These are phyloP conservation scores for Lenzites betulinus DNA, from an alignment of 768 basidiomycete species.

Conservation along the genomic window DNA sequence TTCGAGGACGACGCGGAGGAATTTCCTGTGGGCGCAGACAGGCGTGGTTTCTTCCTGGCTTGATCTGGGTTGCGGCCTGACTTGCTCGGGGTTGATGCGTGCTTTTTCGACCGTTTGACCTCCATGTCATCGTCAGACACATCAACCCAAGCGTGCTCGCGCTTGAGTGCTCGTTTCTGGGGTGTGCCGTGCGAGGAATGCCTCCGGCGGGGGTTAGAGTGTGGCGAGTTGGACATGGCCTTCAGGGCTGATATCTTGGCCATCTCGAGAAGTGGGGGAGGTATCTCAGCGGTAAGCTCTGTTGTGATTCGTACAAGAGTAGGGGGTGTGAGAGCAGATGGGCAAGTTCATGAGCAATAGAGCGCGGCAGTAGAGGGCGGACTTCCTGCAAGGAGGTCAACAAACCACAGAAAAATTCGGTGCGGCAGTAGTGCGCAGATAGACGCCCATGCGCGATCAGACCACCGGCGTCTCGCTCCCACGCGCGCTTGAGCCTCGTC, in stretches of 20 bases:
- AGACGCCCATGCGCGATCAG: background rate
- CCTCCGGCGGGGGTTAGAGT: slow-evolving; percentile 2
- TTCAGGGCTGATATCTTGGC: slow-evolving; percentile 24
- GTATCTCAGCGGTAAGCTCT: background rate
- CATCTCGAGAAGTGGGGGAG: background rate
- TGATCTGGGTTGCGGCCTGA: slow-evolving; percentile 5
- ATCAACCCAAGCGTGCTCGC: slow-evolving; percentile 29
- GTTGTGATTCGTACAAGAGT: slow-evolving; percentile 12
- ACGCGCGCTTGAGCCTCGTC: background rate
- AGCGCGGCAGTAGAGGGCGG: background rate
- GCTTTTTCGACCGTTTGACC: slow-evolving; percentile 15
- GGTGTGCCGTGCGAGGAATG: slow-evolving; percentile 8
- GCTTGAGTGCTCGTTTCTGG: slow-evolving; percentile 21
- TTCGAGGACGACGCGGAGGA: slow-evolving; percentile 11
- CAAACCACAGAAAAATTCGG: background rate
- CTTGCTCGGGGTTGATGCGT: background rate
- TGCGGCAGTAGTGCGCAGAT: background rate
- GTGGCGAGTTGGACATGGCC: slow-evolving; percentile 21
- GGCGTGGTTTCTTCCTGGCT: slow-evolving; percentile 17
- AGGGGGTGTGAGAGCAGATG: background rate
- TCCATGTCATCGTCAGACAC: slow-evolving; percentile 34
- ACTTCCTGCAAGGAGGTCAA: background rate
- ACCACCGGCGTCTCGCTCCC: slow-evolving; percentile 3
- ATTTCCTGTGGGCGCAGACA: slow-evolving; percentile 11
- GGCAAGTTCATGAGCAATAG: slow-evolving; percentile 9